Evolutionary conservation across 2,329 filamentous ascomycete genomes (phyloP).

Genomic region (Bimuria novae-zelandiae): DNA sequence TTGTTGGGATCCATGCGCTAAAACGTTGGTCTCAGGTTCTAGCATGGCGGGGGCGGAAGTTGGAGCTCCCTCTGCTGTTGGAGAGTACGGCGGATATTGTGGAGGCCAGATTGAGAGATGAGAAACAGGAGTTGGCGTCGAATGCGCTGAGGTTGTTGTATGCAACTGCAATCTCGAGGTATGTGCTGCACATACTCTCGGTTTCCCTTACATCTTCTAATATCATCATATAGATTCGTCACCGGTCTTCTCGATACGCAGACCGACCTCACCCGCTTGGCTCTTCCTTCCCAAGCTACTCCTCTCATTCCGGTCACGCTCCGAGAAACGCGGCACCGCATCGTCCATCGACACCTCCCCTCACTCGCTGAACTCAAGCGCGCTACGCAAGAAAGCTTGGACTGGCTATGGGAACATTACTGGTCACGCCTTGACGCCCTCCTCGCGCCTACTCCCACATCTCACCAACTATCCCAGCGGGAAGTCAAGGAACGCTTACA

Average conservation of each 20-base stretch:
- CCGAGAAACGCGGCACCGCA: constrained; percentile 87
- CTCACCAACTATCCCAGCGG: constrained; percentile 3
- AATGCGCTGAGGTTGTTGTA: constrained; percentile 72
- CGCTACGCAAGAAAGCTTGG: constrained; percentile 70
- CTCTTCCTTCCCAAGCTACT: constrained; percentile 25
- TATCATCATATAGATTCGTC: constrained; percentile 64
- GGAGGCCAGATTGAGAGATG: constrained; percentile 70
- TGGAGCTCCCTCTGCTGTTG: constrained; percentile 71
- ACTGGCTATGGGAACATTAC: constrained; percentile 90
- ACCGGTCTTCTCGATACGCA: constrained; percentile 76
- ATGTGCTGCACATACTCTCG: constrained; percentile 16
- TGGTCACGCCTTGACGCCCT: constrained; percentile 64
- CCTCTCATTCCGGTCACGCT: constrained; percentile 63
- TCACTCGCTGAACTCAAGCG: constrained; percentile 72
- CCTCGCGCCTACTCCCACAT: constrained; percentile 15
- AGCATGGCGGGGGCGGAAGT: constrained; percentile 38
- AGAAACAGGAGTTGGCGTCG: constrained; percentile 50
- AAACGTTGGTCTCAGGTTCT: constrained; percentile 27
- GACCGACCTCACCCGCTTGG: constrained; percentile 33
- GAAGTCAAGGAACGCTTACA: constrained; percentile 29
- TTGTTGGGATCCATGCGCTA: not conserved
- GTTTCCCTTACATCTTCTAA: constrained; percentile 1
- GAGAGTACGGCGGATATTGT: constrained; percentile 77
- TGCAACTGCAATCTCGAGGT: constrained; percentile 75
- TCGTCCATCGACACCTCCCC: constrained; percentile 86